These are phyloP conservation scores for Ashbya aceris DNA, from an alignment of 1,139 yeast genomes.

Conservation along the genomic window DNA sequence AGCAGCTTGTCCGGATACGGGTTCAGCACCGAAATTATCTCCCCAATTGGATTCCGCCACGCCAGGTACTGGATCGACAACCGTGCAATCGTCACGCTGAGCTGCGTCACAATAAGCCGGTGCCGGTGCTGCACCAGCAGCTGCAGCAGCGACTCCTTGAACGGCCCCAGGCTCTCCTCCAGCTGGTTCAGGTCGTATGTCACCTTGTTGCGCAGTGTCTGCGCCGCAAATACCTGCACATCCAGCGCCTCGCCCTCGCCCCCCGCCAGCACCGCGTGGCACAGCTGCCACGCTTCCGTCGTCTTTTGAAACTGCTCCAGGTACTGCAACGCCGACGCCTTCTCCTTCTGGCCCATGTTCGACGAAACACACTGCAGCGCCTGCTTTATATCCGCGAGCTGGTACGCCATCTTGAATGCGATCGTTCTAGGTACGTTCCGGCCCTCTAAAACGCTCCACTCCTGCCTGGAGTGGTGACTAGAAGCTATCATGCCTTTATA, in stretches of 20 bases:
- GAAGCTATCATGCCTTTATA: no score
- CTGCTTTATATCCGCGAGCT: conserved; percentile 15
- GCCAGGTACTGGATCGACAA: conserved; percentile 64
- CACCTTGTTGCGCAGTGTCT: conserved; percentile 75
- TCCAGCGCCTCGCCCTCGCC: conserved; percentile 33
- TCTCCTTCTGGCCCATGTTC: conserved; percentile 20
- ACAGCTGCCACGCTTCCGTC: conserved; percentile 55
- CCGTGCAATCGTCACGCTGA: conserved; percentile 73
- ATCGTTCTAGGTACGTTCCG: no score
- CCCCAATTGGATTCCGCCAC: conserved; percentile 68
- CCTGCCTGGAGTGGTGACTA: no score
- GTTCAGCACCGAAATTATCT: conserved; percentile 40
- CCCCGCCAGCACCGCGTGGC: conserved; percentile 26
- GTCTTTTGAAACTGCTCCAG: conserved; percentile 80
- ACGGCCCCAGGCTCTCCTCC: conserved; percentile 51
- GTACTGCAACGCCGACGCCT: conserved; percentile 33
- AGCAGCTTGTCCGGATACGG: conserved; percentile 41
- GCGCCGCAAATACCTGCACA: conserved; percentile 76
- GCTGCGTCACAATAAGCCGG: conserved; percentile 63
- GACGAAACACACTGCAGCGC: conserved; percentile 27
- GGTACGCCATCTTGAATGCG: conserved; percentile 13
- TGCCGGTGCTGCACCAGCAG: conserved; percentile 32
- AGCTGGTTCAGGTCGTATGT: conserved; percentile 79
- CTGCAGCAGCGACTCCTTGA: conserved; percentile 33
- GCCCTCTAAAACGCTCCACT: no score